Base-by-base conservation (phyloP, 2,329 filamentous ascomycete species). In the Sporothrix protearum region DNA sequence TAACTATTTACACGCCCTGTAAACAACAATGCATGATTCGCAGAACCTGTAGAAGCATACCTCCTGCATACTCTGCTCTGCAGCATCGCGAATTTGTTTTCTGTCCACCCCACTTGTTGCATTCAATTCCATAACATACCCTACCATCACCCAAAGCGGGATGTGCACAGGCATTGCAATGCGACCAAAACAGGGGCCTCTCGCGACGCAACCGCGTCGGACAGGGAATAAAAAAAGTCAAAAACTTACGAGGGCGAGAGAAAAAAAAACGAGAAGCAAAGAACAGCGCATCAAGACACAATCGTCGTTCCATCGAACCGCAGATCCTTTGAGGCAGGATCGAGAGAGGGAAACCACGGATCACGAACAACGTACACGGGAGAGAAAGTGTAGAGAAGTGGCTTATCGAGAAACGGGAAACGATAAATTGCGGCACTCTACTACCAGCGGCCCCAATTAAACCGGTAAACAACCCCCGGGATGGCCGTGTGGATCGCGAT, bases 281-380 rank as follows among this genome's bases (percentile, higher is more conserved):
- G 59, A 42, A 55, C 51, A 68, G 42, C 66, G 30, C 66, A 57
- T 33, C 63, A 67, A 36, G 42, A 67, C 28, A 45, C 63, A 47
- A 36, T 22, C 16, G 33, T 51, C 14, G 64, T 67, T 51, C 64
- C 64, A 67, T 67, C 19, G 64, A 51, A 67, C 64, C 64, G 64
- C 45, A 67, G 64, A 67, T 67, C 64, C 45, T 7, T 7, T 14
- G 36, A 67, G 45, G 45, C 8, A 67, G 45, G 45, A 45, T 51
- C 42, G 9, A 36, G 45, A 67, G 63, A 51, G 63, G 45, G 45
- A 16, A 30, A n/a, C 16, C 25, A 12, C 9, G 25, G 45, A 51
- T 19, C 16, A 49, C 42, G 25, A 45, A 30, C 36, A 47, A 25
- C n/a, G 59, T 16, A 19, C 3, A 19, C 9, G n/a, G 36, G 16